These are phyloP conservation scores for Mortierella alpina DNA, from an alignment of 192 early-diverging fungal species.

Conservation along the genomic window DNA sequence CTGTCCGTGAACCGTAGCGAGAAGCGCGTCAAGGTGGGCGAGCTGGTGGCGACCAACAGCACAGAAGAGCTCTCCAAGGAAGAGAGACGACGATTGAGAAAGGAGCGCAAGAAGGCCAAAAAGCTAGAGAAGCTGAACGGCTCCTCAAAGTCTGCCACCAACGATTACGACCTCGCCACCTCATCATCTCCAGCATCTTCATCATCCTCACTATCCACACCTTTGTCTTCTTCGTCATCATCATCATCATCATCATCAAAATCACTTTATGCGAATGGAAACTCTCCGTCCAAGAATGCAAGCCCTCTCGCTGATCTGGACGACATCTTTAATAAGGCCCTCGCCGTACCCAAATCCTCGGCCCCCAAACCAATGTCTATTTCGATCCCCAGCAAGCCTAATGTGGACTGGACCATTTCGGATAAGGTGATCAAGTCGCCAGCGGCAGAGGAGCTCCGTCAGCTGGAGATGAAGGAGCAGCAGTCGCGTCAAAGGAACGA, in stretches of 20 bases:
- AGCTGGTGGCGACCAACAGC: not conserved
- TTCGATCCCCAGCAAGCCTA: conserved; percentile 14
- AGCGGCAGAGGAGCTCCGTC: conserved; percentile 29
- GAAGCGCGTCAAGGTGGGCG: conserved; percentile 25
- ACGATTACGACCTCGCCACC: conserved; percentile 29
- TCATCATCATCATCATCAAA: conserved; percentile 11
- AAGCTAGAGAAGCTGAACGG: conserved; percentile 23
- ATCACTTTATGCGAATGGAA: conserved; percentile 22
- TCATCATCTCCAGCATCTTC: not conserved
- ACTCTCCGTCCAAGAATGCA: not conserved
- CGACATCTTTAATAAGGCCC: not conserved
- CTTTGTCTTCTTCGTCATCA: not conserved
- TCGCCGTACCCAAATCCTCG: not conserved
- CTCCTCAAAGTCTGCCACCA: not conserved
- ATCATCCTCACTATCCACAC: not conserved
- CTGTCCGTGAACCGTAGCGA: conserved; percentile 14
- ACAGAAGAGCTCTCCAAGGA: conserved; percentile 22
- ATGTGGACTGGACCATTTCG: conserved; percentile 35
- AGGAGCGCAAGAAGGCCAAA: conserved; percentile 35
- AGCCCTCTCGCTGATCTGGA: conserved; percentile 45
- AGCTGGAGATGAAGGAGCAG: conserved; percentile 7
- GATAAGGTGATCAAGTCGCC: conserved; percentile 35
- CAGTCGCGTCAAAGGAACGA: conserved; percentile 37
- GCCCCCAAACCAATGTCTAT: conserved; percentile 20
- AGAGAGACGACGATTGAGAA: conserved; percentile 30